A percentile compares a stretch with the other conserved stretches of the same genome.
Conservation (phyloP, 768 basidiomycete species). For the Tricholomella constricta region DNA sequence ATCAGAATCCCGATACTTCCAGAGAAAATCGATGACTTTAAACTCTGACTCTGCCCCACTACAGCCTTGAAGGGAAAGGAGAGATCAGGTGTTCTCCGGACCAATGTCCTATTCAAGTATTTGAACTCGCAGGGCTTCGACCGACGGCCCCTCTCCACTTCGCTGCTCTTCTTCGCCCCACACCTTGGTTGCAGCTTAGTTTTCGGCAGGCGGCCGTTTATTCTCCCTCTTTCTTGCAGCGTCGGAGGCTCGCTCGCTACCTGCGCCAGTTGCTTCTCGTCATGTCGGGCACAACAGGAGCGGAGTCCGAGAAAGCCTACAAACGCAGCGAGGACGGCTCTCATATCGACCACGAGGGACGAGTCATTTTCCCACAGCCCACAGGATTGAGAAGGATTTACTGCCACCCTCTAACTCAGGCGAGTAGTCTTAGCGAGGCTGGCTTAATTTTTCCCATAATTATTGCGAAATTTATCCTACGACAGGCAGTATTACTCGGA, state of each 20-base stretch:
- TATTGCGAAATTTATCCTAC: too few relatives aligned
- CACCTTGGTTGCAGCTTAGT: background rate
- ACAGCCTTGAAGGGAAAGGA: background rate
- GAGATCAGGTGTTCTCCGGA: conserved; percentile 18
- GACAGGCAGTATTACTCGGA: conserved; percentile 50
- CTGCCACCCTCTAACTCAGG: conserved; percentile 54
- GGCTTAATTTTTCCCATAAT: too few relatives aligned
- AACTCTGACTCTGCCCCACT: conserved; percentile 15
- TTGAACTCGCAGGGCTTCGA: conserved; percentile 15
- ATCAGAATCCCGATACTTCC: conserved; percentile 11
- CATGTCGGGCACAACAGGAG: conserved; percentile 10
- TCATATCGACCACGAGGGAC: conserved; percentile 19
- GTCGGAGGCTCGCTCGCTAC: background rate
- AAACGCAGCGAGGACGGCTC: conserved; percentile 21
- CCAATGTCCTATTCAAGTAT: conserved; percentile 13
- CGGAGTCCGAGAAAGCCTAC: conserved; percentile 19
- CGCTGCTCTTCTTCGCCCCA: background rate
- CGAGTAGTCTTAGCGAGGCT: conserved; percentile 17
- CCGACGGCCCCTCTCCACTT: background rate
- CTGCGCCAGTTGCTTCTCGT: background rate
- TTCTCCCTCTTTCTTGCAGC: background rate
- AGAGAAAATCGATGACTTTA: conserved; percentile 11
- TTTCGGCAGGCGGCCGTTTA: background rate
- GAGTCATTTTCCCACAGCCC: conserved; percentile 22
- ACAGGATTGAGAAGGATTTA: conserved; percentile 52